These are phyloP conservation scores for Lactarius pseudohatsudake DNA, from an alignment of 768 basidiomycete genomes.

Conservation along the genomic window DNA sequence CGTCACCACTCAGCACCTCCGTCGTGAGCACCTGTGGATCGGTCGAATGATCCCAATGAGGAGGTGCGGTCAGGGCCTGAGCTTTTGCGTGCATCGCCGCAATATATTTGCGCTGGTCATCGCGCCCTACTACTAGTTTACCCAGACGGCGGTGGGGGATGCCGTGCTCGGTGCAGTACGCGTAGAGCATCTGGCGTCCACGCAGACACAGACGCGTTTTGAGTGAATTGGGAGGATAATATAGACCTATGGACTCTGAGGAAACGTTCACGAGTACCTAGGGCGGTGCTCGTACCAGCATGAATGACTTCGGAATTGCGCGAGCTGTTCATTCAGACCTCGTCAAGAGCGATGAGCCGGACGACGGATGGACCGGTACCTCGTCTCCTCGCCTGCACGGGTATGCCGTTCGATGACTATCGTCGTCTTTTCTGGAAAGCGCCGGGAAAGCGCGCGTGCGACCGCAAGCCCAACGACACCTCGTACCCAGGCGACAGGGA, in stretches of 20 bases:
- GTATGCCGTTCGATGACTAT: constrained; percentile 78
- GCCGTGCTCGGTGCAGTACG: constrained; percentile 58
- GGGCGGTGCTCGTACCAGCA: constrained; percentile 51
- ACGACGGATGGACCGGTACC: constrained; percentile 42
- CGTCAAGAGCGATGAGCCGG: constrained; percentile 8
- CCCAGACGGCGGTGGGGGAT: constrained; percentile 75
- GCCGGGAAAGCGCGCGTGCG: constrained; percentile 66
- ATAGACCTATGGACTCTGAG: constrained; percentile 56
- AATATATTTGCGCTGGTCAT: constrained; percentile 68
- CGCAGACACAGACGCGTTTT: constrained; percentile 86
- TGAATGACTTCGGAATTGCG: constrained; percentile 96
- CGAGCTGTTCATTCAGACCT: constrained; percentile 49
- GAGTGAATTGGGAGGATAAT: constrained; percentile 79
- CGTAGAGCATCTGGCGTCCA: constrained; percentile 82
- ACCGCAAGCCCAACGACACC: constrained; percentile 86
- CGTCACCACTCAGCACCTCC: constrained; percentile 61
- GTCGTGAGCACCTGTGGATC: constrained; percentile 53
- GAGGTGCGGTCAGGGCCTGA: constrained; percentile 50
- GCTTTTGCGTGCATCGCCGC: constrained; percentile 66
- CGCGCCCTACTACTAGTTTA: constrained; percentile 85
- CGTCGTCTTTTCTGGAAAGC: constrained; percentile 67
- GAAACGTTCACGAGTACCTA: background rate
- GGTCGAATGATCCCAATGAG: constrained; percentile 35
- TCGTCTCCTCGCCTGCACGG: constrained; percentile 81
- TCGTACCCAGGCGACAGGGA: constrained; percentile 31